phyloP scores from a whole-genome alignment of 305 asterid genomes.

The Fraxinus nigra region DNA sequence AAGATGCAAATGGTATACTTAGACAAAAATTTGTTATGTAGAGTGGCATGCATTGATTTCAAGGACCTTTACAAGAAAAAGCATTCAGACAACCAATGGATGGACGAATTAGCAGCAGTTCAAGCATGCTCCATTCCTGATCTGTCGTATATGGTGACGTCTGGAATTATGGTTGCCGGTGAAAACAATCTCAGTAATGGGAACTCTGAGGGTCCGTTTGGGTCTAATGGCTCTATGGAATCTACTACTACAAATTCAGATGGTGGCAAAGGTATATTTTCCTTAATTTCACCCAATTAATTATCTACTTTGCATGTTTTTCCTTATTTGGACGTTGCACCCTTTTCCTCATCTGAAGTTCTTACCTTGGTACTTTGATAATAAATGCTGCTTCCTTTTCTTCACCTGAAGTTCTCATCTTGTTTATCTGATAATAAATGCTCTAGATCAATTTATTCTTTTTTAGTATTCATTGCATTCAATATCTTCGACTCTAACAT shows the following conservation, averaged over 20 bases:
- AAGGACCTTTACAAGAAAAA: conserved; percentile 76
- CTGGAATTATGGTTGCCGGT: conserved; percentile 58
- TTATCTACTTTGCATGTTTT: neutral
- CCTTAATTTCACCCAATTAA: neutral
- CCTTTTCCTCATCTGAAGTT: neutral
- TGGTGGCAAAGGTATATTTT: conserved; percentile 43
- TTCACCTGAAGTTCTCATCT: neutral
- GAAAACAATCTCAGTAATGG: conserved; percentile 40
- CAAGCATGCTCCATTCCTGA: conserved; percentile 56
- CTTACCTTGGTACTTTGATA: neutral
- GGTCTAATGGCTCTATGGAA: conserved; percentile 45
- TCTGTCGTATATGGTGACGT: conserved; percentile 47
- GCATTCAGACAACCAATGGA: conserved; percentile 76
- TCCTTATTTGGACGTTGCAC: neutral
- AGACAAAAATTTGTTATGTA: conserved; percentile 18
- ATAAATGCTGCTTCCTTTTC: neutral
- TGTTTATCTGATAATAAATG: neutral
- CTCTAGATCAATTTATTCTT: neutral
- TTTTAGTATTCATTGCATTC: neutral
- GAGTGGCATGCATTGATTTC: conserved; percentile 74
- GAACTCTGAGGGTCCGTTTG: conserved; percentile 23
- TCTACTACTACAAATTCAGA: conserved; percentile 41
- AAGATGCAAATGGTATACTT: neutral
- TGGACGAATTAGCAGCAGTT: conserved; percentile 83
- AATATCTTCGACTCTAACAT: neutral